Conservation (phyloP, 768 basidiomycete species). For the Lactarius deliciosus region DNA sequence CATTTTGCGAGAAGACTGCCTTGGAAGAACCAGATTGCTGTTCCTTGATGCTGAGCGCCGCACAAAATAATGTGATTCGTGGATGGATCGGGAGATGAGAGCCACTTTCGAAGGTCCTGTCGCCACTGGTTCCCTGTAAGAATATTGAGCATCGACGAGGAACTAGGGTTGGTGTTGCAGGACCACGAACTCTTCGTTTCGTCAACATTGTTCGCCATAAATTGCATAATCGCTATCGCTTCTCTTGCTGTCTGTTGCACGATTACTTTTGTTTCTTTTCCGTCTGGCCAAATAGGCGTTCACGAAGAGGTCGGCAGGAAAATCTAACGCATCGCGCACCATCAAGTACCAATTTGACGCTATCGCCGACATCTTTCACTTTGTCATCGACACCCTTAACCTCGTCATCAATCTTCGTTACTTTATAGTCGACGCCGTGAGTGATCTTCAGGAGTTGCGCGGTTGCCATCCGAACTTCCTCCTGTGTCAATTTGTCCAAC, state of each 20-base stretch:
- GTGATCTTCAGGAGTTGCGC: background rate
- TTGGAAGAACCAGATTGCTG: background rate
- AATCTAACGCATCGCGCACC: background rate
- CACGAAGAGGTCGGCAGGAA: background rate
- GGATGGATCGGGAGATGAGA: background rate
- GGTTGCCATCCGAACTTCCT: background rate
- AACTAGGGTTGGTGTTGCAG: background rate
- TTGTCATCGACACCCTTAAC: background rate
- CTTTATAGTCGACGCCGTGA: background rate
- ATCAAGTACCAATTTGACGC: background rate
- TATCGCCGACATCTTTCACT: background rate
- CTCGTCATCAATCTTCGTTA: background rate
- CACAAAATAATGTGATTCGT: background rate
- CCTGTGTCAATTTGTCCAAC: background rate
- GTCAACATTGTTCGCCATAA: background rate
- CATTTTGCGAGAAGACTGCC: background rate
- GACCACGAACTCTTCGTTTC: background rate
- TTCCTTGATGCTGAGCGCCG: background rate
- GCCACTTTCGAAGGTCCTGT: constrained; percentile 1
- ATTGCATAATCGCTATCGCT: background rate
- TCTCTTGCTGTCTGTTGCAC: background rate
- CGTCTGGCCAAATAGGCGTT: background rate
- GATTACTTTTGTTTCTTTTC: background rate
- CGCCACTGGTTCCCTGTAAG: background rate
- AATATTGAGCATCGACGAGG: background rate